Evolutionary conservation across 2,329 filamentous ascomycete genomes (phyloP).

Genomic region (Trichoderma citrinoviride): DNA sequence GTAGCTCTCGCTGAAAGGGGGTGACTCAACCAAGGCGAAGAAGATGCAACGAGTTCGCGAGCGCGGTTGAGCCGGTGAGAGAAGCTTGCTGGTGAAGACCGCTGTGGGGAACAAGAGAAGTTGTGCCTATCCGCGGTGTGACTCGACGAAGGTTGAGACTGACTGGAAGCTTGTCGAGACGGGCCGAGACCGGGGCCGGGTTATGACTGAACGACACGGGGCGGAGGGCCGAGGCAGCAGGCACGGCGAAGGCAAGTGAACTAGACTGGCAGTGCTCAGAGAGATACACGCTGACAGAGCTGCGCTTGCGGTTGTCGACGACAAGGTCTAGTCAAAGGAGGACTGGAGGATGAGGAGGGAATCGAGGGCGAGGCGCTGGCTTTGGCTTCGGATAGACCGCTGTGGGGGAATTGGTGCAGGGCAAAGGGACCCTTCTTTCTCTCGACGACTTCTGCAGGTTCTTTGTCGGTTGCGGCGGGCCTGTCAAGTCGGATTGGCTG

Average conservation of each 20-base stretch:
- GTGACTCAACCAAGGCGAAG: constrained; percentile 28
- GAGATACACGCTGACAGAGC: not conserved
- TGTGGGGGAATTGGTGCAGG: not conserved
- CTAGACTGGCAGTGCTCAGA: not conserved
- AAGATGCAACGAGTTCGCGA: not conserved
- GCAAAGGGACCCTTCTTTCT: constrained; percentile 35
- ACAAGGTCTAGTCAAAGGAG: not conserved
- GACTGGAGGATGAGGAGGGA: not conserved
- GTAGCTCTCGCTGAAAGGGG: constrained; percentile 31
- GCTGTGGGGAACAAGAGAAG: constrained; percentile 25
- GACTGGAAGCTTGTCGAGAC: constrained; percentile 4
- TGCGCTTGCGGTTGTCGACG: not conserved
- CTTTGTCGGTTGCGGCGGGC: constrained; percentile 24
- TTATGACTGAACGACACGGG: constrained; percentile 18
- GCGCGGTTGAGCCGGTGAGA: constrained; percentile 28
- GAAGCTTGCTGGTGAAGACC: constrained; percentile 18
- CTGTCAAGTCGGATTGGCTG: constrained; percentile 18
- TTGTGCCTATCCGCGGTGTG: constrained; percentile 21
- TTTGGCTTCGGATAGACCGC: constrained; percentile 1
- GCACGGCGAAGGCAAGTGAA: constrained; percentile 14
- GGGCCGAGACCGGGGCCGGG: constrained; percentile 22
- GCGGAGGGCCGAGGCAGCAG: not conserved
- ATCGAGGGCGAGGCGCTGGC: not conserved
- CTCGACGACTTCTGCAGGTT: constrained; percentile 28
- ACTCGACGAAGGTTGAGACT: constrained; percentile 3